phyloP scores from a whole-genome alignment of 352 stramenopile genomes.

The Peronosclerospora sorghi region DNA sequence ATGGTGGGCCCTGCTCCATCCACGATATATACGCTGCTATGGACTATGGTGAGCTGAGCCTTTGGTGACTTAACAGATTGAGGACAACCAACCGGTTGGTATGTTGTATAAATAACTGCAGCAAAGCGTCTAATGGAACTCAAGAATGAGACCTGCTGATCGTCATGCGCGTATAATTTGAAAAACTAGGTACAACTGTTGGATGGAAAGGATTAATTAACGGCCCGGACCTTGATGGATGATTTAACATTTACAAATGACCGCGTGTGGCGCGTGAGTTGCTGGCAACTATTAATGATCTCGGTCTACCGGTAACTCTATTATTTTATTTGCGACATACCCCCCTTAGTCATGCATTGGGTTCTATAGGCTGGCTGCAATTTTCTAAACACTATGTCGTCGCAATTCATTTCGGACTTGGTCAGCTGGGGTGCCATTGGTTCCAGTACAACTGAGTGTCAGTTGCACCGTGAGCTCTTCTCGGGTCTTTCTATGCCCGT shows the following conservation, averaged over 20 bases:
- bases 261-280: constrained; percentile 84
- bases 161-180: no score
- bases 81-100: no score
- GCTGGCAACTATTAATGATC: constrained; percentile 79
- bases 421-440: no score
- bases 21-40: no score
- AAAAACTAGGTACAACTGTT: constrained; percentile 84
- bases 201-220: constrained; percentile 89
- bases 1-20: constrained; percentile 81
- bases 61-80: no score
- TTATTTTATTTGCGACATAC: neutral
- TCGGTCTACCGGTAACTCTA: constrained; percentile 46
- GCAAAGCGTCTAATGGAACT: constrained; percentile 54
- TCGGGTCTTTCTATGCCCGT: no score
- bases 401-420: no score
- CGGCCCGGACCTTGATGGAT: no score
- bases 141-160: constrained; percentile 75
- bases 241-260: constrained; percentile 82
- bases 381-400: no score
- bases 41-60: no score
- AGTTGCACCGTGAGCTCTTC: no score
- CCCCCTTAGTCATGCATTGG: neutral
- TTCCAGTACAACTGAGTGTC: no score
- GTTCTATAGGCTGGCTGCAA: constrained; percentile 47
- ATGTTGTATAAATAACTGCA: constrained; percentile 4